These are phyloP conservation scores for Sambucus nigra DNA, from an alignment of 129 eudicot genomes.

Conservation along the genomic window DNA sequence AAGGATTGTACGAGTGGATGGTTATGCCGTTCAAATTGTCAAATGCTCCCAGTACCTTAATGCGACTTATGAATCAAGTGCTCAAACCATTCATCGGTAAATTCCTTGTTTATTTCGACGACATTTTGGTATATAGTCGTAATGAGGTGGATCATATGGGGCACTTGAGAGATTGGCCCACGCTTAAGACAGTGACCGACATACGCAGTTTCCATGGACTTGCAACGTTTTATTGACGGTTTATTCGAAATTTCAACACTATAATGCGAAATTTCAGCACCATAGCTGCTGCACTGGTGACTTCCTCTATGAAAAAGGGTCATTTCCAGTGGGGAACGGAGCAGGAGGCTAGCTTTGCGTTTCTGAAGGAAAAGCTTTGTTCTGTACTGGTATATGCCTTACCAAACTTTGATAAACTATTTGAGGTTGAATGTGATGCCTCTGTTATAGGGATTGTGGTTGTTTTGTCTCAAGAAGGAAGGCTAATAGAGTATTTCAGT, in stretches of 20 bases:
- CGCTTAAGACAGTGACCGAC: background rate
- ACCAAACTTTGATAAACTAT: background rate
- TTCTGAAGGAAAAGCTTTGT: background rate
- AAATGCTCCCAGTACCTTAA: no score
- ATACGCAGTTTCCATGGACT: background rate
- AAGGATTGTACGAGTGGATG: slow-evolving; percentile 2
- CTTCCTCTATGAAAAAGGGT: no score
- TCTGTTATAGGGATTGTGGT: background rate
- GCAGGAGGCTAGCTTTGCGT: background rate
- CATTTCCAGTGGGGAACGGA: background rate
- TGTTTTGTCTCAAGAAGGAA: no score
- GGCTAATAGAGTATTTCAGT: background rate
- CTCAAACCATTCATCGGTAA: background rate
- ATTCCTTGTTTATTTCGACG: background rate
- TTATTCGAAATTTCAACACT: no score
- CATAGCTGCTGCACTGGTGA: background rate
- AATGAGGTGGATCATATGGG: background rate
- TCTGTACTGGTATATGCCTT: background rate
- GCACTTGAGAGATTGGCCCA: background rate
- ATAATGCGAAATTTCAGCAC: no score
- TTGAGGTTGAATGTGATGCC: slow-evolving; percentile 1
- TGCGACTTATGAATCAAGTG: no score
- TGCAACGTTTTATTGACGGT: background rate
- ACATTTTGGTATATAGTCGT: background rate
- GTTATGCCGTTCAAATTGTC: background rate